Evolutionary conservation across 371 early-diverging fungal genomes (phyloP).

Genomic region (Fennellomyces sp.): DNA sequence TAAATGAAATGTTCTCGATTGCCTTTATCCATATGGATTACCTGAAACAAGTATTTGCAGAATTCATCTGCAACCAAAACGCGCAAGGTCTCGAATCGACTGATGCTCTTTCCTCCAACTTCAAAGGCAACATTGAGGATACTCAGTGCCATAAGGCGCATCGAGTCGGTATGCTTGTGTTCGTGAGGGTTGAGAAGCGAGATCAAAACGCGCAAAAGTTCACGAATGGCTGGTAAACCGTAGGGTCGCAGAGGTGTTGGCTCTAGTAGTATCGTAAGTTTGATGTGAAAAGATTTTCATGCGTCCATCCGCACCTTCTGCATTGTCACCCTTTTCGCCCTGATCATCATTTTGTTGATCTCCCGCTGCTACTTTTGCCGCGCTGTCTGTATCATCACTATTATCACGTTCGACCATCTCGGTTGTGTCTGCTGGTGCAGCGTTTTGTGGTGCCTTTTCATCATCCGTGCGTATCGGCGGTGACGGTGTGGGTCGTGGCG

Average conservation of each 20-base stretch:
- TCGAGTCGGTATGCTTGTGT: slow-evolving; percentile 90
- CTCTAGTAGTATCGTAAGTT: slow-evolving; percentile 1
- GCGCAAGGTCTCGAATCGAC: slow-evolving; percentile 68
- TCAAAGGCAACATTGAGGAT: slow-evolving; percentile 82
- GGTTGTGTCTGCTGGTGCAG: neutral
- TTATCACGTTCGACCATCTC: slow-evolving; percentile 5
- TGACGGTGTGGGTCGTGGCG: slow-evolving; percentile 34
- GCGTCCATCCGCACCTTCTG: neutral
- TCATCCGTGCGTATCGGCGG: slow-evolving; percentile 13
- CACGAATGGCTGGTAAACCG: slow-evolving; percentile 87
- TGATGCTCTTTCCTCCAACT: slow-evolving; percentile 81
- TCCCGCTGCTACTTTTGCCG: slow-evolving; percentile 2
- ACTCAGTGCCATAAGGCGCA: slow-evolving; percentile 87
- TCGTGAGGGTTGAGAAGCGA: slow-evolving; percentile 91
- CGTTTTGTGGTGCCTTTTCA: neutral
- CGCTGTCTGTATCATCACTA: slow-evolving; percentile 6
- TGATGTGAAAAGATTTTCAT: too few relatives aligned
- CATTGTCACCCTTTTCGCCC: neutral
- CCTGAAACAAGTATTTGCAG: slow-evolving; percentile 85
- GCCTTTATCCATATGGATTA: too few relatives aligned
- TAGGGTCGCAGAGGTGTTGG: slow-evolving; percentile 49
- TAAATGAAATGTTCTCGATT: neutral
- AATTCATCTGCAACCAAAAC: slow-evolving; percentile 83
- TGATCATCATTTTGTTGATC: slow-evolving; percentile 3
- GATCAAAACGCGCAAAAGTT: slow-evolving; percentile 87